Percentiles rank a stretch among this genome's conserved stretches.
Evolutionary conservation across 345 rosid species (phyloP).

Genomic region (Lepidium aucheri): DNA sequence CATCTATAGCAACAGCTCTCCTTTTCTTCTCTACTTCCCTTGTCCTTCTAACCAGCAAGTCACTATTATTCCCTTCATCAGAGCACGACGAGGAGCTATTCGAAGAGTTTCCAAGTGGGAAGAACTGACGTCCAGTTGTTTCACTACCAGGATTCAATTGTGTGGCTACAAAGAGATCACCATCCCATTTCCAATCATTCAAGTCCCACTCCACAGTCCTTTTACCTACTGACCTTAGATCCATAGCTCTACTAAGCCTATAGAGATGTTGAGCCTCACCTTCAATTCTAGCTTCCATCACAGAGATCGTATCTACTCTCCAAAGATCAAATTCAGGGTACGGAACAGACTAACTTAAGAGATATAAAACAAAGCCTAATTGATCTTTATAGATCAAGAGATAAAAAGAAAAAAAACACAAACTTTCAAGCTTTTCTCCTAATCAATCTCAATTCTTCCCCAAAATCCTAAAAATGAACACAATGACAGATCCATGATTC

Average conservation of each 20-base stretch:
- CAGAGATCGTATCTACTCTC: constrained; percentile 24
- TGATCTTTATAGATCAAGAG: constrained; percentile 36
- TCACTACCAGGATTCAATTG: constrained; percentile 45
- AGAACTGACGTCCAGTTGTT: constrained; percentile 41
- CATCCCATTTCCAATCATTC: constrained; percentile 99
- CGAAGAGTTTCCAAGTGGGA: constrained; percentile 70
- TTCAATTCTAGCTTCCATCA: constrained; percentile 79
- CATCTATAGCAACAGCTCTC: constrained; percentile 59
- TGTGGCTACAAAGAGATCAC: constrained; percentile 83
- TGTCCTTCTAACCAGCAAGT: constrained; percentile 23
- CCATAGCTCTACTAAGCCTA: constrained; percentile 37
- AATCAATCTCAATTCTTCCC: constrained; percentile 64
- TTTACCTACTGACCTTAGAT: constrained; percentile 53
- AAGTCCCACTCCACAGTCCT: constrained; percentile 75
- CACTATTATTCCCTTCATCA: constrained; percentile 59
- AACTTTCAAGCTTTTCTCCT: constrained; percentile 18
- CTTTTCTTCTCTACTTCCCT: constrained; percentile 55
- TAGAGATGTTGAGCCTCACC: constrained; percentile 52
- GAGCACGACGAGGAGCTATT: constrained; percentile 82
- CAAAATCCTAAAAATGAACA: constrained; percentile 57
- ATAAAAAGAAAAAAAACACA: constrained; percentile 11
- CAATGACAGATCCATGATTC: constrained; percentile 55
- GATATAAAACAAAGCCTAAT: constrained; percentile 6
- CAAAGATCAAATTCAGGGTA: not conserved
- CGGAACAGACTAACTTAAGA: not conserved